phyloP scores from a whole-genome alignment of 768 basidiomycete species.

The Pisolithus sp. region DNA sequence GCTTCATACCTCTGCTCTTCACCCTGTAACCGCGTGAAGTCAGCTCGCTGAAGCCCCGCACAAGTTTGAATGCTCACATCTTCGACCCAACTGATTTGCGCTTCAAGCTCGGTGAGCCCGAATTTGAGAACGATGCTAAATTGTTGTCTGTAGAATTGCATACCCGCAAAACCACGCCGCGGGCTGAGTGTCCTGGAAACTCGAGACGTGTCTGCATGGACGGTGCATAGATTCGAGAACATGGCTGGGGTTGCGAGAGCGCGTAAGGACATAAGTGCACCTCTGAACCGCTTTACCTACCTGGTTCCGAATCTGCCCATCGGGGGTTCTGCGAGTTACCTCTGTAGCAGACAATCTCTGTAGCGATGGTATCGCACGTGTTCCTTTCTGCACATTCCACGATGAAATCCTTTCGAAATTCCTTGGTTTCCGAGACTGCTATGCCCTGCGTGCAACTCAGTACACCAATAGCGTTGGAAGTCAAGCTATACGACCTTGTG shows the following conservation, averaged over 20 bases:
- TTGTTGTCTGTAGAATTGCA: constrained; percentile 25
- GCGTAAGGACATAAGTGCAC: neutral
- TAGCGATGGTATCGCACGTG: constrained; percentile 23
- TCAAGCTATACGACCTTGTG: constrained; percentile 14
- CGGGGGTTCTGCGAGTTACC: constrained; percentile 19
- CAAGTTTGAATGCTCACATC: constrained; percentile 21
- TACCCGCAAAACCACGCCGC: constrained; percentile 21
- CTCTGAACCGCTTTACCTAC: constrained; percentile 1
- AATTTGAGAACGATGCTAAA: constrained; percentile 39
- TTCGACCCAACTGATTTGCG: constrained; percentile 40
- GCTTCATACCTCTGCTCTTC: constrained; percentile 17
- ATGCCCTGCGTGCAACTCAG: constrained; percentile 18
- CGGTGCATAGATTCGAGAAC: constrained; percentile 19
- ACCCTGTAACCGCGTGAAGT: constrained; percentile 4
- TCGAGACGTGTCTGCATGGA: constrained; percentile 22
- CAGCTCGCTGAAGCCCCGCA: neutral
- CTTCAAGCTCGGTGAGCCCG: constrained; percentile 42
- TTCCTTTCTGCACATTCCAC: constrained; percentile 23
- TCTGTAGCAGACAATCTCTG: constrained; percentile 27
- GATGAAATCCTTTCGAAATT: constrained; percentile 28
- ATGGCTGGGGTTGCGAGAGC: constrained; percentile 14
- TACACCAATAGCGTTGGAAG: neutral
- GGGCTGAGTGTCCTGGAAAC: constrained; percentile 26
- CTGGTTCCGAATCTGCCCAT: constrained; percentile 27
- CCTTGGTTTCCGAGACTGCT: constrained; percentile 23